Base-by-base conservation (phyloP, 257 asterid genomes). In the Mitragyna speciosa region DNA sequence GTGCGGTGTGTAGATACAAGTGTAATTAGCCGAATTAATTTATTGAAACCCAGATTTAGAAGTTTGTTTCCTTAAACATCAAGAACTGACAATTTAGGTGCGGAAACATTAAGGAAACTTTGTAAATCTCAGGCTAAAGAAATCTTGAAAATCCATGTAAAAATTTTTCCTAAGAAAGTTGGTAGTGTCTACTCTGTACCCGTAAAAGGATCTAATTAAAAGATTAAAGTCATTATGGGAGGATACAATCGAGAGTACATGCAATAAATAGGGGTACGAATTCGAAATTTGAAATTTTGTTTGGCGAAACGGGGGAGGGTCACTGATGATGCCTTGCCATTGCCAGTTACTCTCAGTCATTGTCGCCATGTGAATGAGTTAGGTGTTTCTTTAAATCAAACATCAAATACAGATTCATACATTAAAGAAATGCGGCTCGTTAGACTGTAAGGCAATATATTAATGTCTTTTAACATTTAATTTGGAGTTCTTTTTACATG, bases 311-410 rank as follows among this genome's bases (percentile, higher is more conserved):
- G 47, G 22, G 3, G 51, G 59, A 79, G 82, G 51, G 68, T 36
- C 77, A n/a, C n/a, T n/a, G n/a, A n/a, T 28, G 7, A 3, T 30
- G 65, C 52, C 65, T 70, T 71, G 73, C 56, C 45, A 41, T 24
- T 14, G 45, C 64, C 59, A 24, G 69, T 49, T 52, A 47, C 14
- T 68, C 19, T 39, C 72, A 24, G 78, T 72, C 67, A 47, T 36
- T 43, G 78, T 63, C 74, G 52, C 82, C 73, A 6, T 79, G 73
- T 72, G 75, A 67, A 39, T 6, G 80, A 67, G 64, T 30, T 12
- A 30, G 16, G 30, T 77, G 63, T 20, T 19, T 65, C 48, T 51
- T 51, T 12, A 66, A n/a, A 77, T 33, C 30, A 47, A 71, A 45
- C 75, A 45, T 24, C 39, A 70, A 58, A 45, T 45, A 45, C 49